These are phyloP conservation scores for Cerioporus squamosus DNA, from an alignment of 1,284 basidiomycete species.

Conservation along the genomic window DNA sequence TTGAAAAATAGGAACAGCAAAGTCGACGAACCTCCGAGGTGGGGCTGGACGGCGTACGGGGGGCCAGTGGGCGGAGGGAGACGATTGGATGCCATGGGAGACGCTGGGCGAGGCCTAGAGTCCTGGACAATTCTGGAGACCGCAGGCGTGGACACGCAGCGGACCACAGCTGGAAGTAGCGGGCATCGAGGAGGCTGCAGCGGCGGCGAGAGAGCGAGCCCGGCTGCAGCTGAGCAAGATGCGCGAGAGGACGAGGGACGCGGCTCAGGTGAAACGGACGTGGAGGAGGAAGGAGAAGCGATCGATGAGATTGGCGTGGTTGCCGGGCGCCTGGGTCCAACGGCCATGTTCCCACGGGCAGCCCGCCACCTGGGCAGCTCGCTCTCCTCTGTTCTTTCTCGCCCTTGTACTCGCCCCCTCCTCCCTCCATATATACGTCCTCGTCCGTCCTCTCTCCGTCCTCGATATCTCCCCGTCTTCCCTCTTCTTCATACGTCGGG, in stretches of 20 bases:
- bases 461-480: not conserved
- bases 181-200: too few relatives aligned
- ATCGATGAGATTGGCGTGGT: slow-evolving; percentile 24
- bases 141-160: not conserved
- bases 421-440: slow-evolving; percentile 34
- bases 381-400: slow-evolving; percentile 34
- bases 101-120: not conserved
- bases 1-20: slow-evolving; percentile 1
- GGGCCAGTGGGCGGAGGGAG: slow-evolving; percentile 7
- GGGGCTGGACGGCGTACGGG: slow-evolving; percentile 5
- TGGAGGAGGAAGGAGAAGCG: slow-evolving; percentile 1
- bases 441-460: slow-evolving; percentile 34
- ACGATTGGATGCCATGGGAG: not conserved
- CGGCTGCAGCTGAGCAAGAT: not conserved
- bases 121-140: not conserved
- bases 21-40: slow-evolving; percentile 9
- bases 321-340: slow-evolving; percentile 11
- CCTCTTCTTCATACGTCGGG: slow-evolving; percentile 14
- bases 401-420: slow-evolving; percentile 35
- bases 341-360: slow-evolving; percentile 27
- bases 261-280: not conserved
- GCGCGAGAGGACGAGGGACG: too few relatives aligned
- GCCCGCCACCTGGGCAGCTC: slow-evolving; percentile 31
- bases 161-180: too few relatives aligned
- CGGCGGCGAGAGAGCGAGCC: too few relatives aligned